Conservation (phyloP, 495 filamentous ascomycete genomes). For the Aspergillus hancockii region DNA sequence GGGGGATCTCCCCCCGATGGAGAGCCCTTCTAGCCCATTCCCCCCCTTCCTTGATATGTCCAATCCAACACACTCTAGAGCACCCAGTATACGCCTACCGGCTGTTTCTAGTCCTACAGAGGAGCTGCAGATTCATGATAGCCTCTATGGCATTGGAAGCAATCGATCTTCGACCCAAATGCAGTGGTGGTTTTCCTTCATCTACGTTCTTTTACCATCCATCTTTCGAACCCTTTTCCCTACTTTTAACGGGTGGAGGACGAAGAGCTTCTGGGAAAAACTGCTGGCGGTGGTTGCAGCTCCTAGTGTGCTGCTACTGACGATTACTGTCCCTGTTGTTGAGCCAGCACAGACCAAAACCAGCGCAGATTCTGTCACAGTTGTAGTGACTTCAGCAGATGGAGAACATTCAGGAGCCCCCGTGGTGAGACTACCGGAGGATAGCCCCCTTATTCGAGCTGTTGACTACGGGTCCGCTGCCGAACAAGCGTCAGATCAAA, state of each 20-base stretch:
- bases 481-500: constrained; percentile 16
- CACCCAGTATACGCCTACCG: constrained; percentile 55
- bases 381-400: constrained; percentile 38
- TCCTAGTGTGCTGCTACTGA: constrained; percentile 86
- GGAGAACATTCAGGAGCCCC: constrained; percentile 28
- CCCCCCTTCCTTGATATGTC: constrained; percentile 51
- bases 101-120: constrained; percentile 55
- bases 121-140: constrained; percentile 35
- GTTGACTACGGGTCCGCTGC: constrained; percentile 17
- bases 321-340: constrained; percentile 89
- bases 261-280: constrained; percentile 77
- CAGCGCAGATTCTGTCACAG: constrained; percentile 34
- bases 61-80: constrained; percentile 42
- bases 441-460: constrained; percentile 40
- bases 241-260: constrained; percentile 75
- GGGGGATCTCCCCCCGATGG: constrained; percentile 12
- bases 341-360: constrained; percentile 62
- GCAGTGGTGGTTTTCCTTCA: constrained; percentile 72
- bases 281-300: constrained; percentile 75
- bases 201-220: constrained; percentile 70
- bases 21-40: constrained; percentile 48
- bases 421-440: constrained; percentile 42
- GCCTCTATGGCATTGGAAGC: constrained; percentile 19
- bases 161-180: constrained; percentile 23
- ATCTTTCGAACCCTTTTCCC: constrained; percentile 81